phyloP scores from a whole-genome alignment of 148 eudicot genomes.

The Rhododendron vialii region DNA sequence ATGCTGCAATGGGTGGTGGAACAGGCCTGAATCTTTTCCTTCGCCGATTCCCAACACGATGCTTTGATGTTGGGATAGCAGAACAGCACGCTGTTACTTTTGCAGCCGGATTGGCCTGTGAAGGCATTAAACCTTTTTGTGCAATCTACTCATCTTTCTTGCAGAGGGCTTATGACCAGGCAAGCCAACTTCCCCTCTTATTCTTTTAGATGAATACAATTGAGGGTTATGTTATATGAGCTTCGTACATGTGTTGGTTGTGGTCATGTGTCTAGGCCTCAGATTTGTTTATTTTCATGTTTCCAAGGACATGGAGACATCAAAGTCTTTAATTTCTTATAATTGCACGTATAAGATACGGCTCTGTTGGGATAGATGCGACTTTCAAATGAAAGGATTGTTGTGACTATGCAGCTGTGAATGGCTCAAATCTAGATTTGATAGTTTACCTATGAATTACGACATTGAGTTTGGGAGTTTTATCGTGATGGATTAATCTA shows the following conservation, averaged over 20 bases:
- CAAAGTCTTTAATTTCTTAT: neutral
- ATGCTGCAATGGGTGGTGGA: slow-evolving; percentile 99
- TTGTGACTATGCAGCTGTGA: neutral
- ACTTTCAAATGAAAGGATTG: neutral
- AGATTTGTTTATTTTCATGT: neutral
- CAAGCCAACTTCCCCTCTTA: slow-evolving; percentile 13
- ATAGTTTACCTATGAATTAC: neutral
- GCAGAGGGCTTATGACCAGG: slow-evolving; percentile 97
- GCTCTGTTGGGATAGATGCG: neutral
- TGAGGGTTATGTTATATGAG: neutral
- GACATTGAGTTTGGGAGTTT: neutral
- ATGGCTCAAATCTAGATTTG: neutral
- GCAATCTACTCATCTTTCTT: slow-evolving; percentile 86
- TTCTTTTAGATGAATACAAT: neutral
- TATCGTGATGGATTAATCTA: neutral
- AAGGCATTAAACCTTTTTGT: slow-evolving; percentile 87
- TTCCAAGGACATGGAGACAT: neutral
- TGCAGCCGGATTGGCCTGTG: slow-evolving; percentile 95
- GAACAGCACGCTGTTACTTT: slow-evolving; percentile 96
- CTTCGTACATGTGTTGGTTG: neutral
- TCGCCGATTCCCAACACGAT: slow-evolving; percentile 67
- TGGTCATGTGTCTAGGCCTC: neutral
- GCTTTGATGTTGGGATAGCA: slow-evolving; percentile 96
- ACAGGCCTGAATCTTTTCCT: slow-evolving; percentile 82
- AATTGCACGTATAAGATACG: neutral